Base-by-base conservation (phyloP, 2,329 filamentous ascomycete genomes). In the Didymella glomerata region DNA sequence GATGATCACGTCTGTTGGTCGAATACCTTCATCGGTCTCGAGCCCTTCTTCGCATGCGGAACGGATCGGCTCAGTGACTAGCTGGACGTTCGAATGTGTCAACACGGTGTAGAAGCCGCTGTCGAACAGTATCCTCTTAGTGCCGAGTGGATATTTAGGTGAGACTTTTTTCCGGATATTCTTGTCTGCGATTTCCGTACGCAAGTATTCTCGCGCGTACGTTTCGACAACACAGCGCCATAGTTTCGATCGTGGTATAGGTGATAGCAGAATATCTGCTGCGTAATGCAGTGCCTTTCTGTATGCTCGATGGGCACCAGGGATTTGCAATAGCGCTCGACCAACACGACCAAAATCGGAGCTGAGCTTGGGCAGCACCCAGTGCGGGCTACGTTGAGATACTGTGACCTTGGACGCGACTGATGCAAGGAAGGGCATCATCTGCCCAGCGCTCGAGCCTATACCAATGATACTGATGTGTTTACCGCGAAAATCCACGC, bases 301-400 rank as follows among this genome's bases (percentile, higher is more conserved):
- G n/a, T 57, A 51, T 11, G 18, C 13, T 8, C 22, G 4, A 18
- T 57, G 47, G 2, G 54, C 41, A 14, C 40, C 41, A 20, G 47
- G 48, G 13, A 32, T 13, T 27, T 30, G 28, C 9, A 51, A 13
- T 4, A 34, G 3, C 7, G 16, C 16, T 36, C 27, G 9, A 41
- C 11, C 25, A 6, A 42, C 14, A 13, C 47, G 7, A 25, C 47
- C 20, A 34, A 51, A 51, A 11, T 47, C 16, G 4, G 24, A 6
- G 5, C 16, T 34, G 24, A 24, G 32, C 27, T 57, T 57, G n/a
- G 47, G 47, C 16, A 57, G 54, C 9, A 57, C 14, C 30, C 47
- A 50, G 10, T 51, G 40, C n/a, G 24, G 47, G 40, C 22, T 46
- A 1, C 41, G 54, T 34, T 51, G 32, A 27, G 51, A 51, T 1